Evolutionary conservation across 164 flowering plant genomes (phyloP).

Genomic region (Pachysandra terminalis): DNA sequence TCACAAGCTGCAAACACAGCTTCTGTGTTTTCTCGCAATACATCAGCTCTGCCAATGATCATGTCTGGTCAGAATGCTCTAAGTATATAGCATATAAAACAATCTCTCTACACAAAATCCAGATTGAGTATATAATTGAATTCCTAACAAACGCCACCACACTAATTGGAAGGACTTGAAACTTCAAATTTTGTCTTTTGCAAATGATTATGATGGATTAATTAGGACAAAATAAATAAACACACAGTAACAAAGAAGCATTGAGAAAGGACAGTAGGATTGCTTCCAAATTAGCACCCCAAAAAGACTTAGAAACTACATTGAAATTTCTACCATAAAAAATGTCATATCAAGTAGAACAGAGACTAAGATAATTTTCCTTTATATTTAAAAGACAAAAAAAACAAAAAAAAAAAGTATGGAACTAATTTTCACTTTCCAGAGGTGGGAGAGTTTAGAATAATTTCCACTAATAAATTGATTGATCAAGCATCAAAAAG

Average conservation of each 20-base stretch:
- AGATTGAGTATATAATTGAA: background rate
- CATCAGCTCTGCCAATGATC: conserved; percentile 72
- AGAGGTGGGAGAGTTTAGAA: too few relatives aligned
- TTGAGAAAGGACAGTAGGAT: background rate
- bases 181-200: background rate
- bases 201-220: too few relatives aligned
- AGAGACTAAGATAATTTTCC: too few relatives aligned
- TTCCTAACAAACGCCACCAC: background rate
- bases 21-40: conserved; percentile 93
- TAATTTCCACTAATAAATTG: too few relatives aligned
- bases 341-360: too few relatives aligned
- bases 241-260: background rate
- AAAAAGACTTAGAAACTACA: too few relatives aligned
- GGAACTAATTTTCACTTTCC: too few relatives aligned
- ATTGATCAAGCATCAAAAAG: too few relatives aligned
- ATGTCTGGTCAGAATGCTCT: conserved; percentile 10
- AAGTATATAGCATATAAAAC: background rate
- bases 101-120: background rate
- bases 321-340: too few relatives aligned
- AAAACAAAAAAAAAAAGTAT: too few relatives aligned
- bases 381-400: too few relatives aligned
- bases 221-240: background rate
- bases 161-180: background rate
- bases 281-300: too few relatives aligned
- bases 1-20: conserved; percentile 99